Base-by-base conservation (phyloP, 2,329 filamentous ascomycete species). In the Colletotrichum musicola region DNA sequence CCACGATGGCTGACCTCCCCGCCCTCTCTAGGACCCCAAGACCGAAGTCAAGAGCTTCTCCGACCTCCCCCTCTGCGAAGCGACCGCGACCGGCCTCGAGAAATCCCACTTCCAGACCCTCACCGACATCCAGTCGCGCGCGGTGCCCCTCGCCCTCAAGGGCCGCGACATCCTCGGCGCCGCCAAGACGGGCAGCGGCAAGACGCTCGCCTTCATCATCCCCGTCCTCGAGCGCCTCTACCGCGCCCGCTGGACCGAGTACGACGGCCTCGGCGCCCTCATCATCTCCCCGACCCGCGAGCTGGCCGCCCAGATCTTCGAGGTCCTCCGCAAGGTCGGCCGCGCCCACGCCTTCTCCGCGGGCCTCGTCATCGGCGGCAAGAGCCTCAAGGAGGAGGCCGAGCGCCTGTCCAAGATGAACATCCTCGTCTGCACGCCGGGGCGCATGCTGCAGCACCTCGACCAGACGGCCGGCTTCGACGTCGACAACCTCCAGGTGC, bases 241-340 rank as follows among this genome's bases (percentile, higher is more conserved):
- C 79, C 90, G 94, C 59, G 89, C 90, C 64, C 93, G 91, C 86
- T 98, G 95, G 91, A 93, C 96, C 16, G 93, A 97, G 74, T 87
- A 90, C 74, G 96, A 99, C 81, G 96, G 96, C 0, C 85, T 99
- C 35, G 95, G 95, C 9, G 96, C 96, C 4, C 87, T 99, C 71
- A 93, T 99, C 72, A 91, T 99, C 62, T 95, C 95, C 0, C 96
- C 96, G 0, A 99, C 96, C 7, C 91, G 96, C 76, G 96, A 99
- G 82, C 85, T 99, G 63, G 95, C 96, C 0, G 96, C 97, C 46
- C 96, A 99, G 80, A 99, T 97, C 70, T 99, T 98, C 77, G 93
- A 98, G 66, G 95, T 98, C 0, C 81, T 99, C 74, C 88, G 93
- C 70, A 97, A 97, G 79, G 89, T 99, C 66, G 96, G 96, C 51